phyloP scores from a whole-genome alignment of 2,329 filamentous ascomycete species.

The Akanthomyces uredinophilus region DNA sequence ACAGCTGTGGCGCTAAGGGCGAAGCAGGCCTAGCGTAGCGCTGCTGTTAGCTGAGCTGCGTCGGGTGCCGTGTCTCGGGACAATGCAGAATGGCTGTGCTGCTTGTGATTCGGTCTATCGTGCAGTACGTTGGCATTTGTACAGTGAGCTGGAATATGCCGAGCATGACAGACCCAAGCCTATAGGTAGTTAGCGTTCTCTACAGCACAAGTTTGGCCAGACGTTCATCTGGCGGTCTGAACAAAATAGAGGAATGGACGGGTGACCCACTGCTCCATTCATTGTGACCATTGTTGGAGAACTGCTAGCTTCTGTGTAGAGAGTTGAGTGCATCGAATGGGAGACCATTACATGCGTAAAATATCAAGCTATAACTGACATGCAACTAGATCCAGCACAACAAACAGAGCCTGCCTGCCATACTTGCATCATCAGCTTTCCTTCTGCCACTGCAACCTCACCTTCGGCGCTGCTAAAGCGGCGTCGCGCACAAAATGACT shows the following conservation, averaged over 20 bases:
- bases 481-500: conserved; percentile 9
- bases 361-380: background rate
- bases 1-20: conserved; percentile 5
- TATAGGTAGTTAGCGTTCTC: no score
- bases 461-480: background rate
- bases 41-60: background rate
- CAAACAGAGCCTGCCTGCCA: background rate
- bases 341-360: no score
- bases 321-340: no score
- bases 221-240: conserved; percentile 9
- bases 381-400: background rate
- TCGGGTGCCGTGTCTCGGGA: background rate
- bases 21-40: background rate
- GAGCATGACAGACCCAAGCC: background rate
- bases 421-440: background rate
- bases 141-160: background rate
- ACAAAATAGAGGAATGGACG: background rate
- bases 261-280: conserved; percentile 39
- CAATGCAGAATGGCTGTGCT: background rate
- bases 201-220: no score
- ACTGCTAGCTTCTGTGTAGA: background rate
- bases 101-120: background rate
- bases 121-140: background rate
- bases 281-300: conserved; percentile 12
- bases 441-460: no score